These are phyloP conservation scores for Pholiota molesta DNA, from an alignment of 768 basidiomycete species.

Conservation along the genomic window DNA sequence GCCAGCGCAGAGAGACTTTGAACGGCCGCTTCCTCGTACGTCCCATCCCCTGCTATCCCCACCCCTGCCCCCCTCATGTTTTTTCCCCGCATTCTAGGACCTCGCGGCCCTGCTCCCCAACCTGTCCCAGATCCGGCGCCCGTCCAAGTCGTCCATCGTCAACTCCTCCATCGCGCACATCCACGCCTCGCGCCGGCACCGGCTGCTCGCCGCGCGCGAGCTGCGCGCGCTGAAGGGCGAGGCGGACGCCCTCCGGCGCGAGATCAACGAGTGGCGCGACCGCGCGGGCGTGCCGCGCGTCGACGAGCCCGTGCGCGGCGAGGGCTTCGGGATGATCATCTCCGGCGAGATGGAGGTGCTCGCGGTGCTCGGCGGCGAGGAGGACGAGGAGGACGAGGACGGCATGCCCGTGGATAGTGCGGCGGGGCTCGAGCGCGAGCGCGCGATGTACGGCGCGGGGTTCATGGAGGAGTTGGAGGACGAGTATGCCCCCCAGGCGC, in stretches of 20 bases:
- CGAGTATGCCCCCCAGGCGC: slow-evolving; percentile 13
- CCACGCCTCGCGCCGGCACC: slow-evolving; percentile 79
- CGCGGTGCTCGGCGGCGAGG: slow-evolving; percentile 47
- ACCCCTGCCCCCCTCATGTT: background rate
- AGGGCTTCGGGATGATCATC: slow-evolving; percentile 73
- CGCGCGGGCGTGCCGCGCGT: slow-evolving; percentile 70
- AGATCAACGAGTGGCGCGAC: slow-evolving; percentile 93
- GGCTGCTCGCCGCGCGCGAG: slow-evolving; percentile 80
- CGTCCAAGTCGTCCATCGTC: slow-evolving; percentile 96
- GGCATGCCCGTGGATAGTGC: slow-evolving; percentile 25
- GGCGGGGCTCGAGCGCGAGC: slow-evolving; percentile 7
- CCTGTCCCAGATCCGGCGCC: slow-evolving; percentile 87
- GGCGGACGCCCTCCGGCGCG: slow-evolving; percentile 83
- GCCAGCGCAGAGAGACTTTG: slow-evolving; percentile 89
- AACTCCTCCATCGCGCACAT: slow-evolving; percentile 93
- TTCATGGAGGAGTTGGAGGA: slow-evolving; percentile 24
- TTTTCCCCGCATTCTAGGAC: slow-evolving; percentile 51
- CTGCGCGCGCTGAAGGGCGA: slow-evolving; percentile 80
- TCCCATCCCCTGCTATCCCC: slow-evolving; percentile 5
- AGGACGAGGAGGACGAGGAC: slow-evolving; percentile 58
- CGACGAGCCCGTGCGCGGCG: slow-evolving; percentile 73
- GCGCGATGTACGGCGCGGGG: slow-evolving; percentile 23
- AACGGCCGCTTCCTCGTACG: slow-evolving; percentile 90
- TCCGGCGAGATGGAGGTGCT: slow-evolving; percentile 73
- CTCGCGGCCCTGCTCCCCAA: slow-evolving; percentile 92